phyloP scores from a whole-genome alignment of 805 yeast genomes.

The Ogataea nitratoaversa region DNA sequence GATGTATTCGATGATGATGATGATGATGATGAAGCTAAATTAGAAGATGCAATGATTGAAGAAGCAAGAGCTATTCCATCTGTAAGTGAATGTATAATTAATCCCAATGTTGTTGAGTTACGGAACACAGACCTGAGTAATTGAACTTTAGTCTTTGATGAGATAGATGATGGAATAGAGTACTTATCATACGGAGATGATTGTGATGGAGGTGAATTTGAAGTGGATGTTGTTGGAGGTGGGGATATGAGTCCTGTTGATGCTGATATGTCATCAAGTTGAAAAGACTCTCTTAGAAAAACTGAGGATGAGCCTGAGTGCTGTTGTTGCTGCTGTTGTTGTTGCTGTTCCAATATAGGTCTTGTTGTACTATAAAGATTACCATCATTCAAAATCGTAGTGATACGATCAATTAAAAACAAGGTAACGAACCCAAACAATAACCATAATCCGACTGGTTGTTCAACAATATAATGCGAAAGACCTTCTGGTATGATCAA shows the following conservation, averaged over 20 bases:
- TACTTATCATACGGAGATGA: too few species aligned
- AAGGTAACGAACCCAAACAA: slow-evolving; percentile 52
- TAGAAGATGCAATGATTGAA: slow-evolving; percentile 33
- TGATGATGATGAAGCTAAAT: too few species aligned
- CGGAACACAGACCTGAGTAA: slow-evolving; percentile 30
- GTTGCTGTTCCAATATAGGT: neutral
- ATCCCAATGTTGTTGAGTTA: slow-evolving; percentile 54
- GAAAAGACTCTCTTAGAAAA: too few species aligned
- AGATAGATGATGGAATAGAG: too few species aligned
- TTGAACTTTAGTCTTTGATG: slow-evolving; percentile 7
- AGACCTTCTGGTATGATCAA: slow-evolving; percentile 67
- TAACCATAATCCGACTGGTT: slow-evolving; percentile 44
- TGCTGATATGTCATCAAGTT: neutral
- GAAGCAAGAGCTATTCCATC: slow-evolving; percentile 76
- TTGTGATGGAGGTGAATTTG: neutral
- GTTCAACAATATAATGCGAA: slow-evolving; percentile 28
- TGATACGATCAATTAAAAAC: slow-evolving; percentile 42
- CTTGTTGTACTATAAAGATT: neutral
- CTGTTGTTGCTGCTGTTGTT: too few species aligned
- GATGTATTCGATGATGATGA: too few species aligned
- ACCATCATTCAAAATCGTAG: slow-evolving; percentile 7
- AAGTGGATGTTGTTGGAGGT: slow-evolving; percentile 6
- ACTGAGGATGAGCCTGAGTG: neutral
- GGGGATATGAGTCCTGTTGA: neutral
- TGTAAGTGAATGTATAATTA: slow-evolving; percentile 61